Evolutionary conservation across 768 basidiomycete genomes (phyloP), one percentile per base, ranked within the genome.

Genomic region (Tephrocybe sp.): DNA sequence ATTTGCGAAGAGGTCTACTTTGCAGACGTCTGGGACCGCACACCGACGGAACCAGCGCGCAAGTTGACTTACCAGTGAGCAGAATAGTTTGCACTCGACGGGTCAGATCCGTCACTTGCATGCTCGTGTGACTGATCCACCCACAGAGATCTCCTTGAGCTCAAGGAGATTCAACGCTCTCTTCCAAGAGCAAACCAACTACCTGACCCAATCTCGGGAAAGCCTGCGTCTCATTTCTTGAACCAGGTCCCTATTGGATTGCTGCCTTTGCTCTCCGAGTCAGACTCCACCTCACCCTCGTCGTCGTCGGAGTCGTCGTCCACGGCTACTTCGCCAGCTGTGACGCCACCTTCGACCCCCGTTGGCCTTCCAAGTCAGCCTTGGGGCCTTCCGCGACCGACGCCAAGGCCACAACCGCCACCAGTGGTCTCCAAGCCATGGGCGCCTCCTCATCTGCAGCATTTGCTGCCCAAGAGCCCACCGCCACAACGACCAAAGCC

Each of bases 21-120:
- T 24, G 88, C 84, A 3, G 88, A 90, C 62, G 85, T 86, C 48
- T 89, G 88, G 88, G 88, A 90, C 63, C 75, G 88, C 13, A 86
- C 84, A 1, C 87, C 88, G 2, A 74, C 76, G 2, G 82, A 86
- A 33, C 80, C 84, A 21, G 76, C 83, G 5, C 73, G 74, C 25
- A 76, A 73, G 51, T 67, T 89, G 55, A 75, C 79, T 2, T 89
- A 87, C 60, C 75, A 82, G 85, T 88, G 61, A 76, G 84, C 78
- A 27, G 55, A 45, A 38, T 41, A 37, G 41, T 47, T 50, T 40
- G 38, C 24, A n/a, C 29, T 25, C 19, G 38, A 46, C 46, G 37
- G 39, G 21, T 43, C 37, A 42, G 18, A 49, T 38, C 37, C 16
- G 30, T 54, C 40, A 45, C 40, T 27, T 46, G 47, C 36, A 38